Evolutionary conservation across 2,329 filamentous ascomycete species (phyloP).

Genomic region (Conoideocrella luteorostrata): DNA sequence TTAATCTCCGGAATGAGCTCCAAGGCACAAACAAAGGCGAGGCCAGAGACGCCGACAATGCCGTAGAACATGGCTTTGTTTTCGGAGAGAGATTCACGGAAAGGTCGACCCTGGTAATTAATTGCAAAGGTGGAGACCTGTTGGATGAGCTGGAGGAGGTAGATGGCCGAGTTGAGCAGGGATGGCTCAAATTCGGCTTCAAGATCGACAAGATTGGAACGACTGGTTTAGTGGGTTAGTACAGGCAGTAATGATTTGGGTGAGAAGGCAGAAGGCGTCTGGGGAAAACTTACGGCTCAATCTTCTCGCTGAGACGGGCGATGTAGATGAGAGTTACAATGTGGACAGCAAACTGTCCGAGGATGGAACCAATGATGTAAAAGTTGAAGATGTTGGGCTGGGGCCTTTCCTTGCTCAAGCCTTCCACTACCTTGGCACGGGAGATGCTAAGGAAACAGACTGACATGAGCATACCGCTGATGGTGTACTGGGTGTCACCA

Average conservation of each 20-base stretch:
- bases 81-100: constrained; percentile 91
- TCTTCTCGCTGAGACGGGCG: constrained; percentile 75
- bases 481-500: constrained; percentile 95
- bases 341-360: constrained; percentile 95
- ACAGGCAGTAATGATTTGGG: neutral
- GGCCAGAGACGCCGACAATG: constrained; percentile 78
- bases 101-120: constrained; percentile 97
- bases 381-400: constrained; percentile 99
- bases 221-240: constrained; percentile 31
- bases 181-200: constrained; percentile 93
- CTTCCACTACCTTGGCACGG: constrained; percentile 92
- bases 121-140: constrained; percentile 99
- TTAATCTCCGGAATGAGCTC: constrained; percentile 96
- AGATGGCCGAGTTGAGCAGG: constrained; percentile 92
- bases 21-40: constrained; percentile 90
- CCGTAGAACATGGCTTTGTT: constrained; percentile 99
- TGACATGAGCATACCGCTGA: constrained; percentile 99
- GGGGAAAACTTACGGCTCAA: constrained; percentile 65
- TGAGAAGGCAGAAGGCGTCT: neutral
- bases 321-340: constrained; percentile 93
- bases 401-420: constrained; percentile 90
- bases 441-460: constrained; percentile 98
- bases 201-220: constrained; percentile 65
- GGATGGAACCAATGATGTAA: constrained; percentile 96
- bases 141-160: constrained; percentile 94